These are phyloP conservation scores for Fragilariopsis cylindrus DNA, from an alignment of 108 stramenopile species.

Conservation along the genomic window DNA sequence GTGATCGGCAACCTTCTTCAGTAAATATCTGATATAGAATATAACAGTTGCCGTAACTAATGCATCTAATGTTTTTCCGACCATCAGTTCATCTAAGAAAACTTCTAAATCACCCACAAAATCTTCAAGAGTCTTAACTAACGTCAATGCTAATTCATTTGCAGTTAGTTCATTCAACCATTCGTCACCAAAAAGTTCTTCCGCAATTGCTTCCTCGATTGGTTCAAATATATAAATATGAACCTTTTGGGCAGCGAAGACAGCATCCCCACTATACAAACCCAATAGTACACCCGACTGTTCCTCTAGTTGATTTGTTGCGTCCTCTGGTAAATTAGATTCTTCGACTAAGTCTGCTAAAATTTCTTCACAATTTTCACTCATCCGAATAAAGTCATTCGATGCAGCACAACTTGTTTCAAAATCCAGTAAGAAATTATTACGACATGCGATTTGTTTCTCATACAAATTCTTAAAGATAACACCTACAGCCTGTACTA, in stretches of 20 bases:
- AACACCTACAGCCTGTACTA: conserved; percentile 79
- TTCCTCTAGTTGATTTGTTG: conserved; percentile 60
- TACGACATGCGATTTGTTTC: conserved; percentile 69
- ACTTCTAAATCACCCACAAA: conserved; percentile 81
- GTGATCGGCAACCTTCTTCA: conserved; percentile 61
- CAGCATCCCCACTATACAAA: conserved; percentile 80
- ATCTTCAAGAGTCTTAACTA: conserved; percentile 83
- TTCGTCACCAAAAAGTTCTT: conserved; percentile 63
- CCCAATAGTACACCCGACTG: conserved; percentile 67
- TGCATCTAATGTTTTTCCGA: conserved; percentile 79
- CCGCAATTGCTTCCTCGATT: conserved; percentile 75
- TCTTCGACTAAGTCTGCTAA: conserved; percentile 60
- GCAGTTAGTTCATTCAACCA: conserved; percentile 74
- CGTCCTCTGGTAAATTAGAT: conserved; percentile 62
- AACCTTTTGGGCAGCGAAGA: conserved; percentile 79
- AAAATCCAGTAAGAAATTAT: conserved; percentile 72
- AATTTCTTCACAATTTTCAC: conserved; percentile 82
- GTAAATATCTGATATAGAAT: conserved; percentile 74
- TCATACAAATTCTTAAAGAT: conserved; percentile 77
- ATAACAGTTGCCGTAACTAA: conserved; percentile 74
- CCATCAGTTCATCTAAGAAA: conserved; percentile 86
- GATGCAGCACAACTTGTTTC: conserved; percentile 86
- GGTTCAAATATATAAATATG: conserved; percentile 85
- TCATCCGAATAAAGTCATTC: conserved; percentile 90
- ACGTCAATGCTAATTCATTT: conserved; percentile 78